Percentiles rank a stretch among this genome's conserved stretches.
phyloP scores from a whole-genome alignment of 768 basidiomycete genomes.

The Lyophyllum atratum region DNA sequence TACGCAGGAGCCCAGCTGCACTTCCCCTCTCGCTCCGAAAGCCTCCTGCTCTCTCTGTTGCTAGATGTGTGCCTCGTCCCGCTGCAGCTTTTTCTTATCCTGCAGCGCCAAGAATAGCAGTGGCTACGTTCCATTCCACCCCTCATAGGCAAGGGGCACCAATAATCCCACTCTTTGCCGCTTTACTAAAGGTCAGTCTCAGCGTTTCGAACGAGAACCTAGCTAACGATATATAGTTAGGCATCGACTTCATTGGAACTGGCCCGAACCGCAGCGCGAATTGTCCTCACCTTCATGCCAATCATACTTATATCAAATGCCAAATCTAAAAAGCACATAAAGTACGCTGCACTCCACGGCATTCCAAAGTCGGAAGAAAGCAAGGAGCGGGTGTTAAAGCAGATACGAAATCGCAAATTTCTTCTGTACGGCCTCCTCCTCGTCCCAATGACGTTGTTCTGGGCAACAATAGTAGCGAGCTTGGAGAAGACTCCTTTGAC shows the following conservation, averaged over 20 bases:
- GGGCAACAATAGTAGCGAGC: constrained; percentile 70
- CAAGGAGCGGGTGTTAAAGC: constrained; percentile 45
- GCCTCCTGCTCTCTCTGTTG: constrained; percentile 1
- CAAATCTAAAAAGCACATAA: constrained; percentile 50
- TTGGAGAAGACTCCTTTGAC: constrained; percentile 80
- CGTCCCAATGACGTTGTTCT: constrained; percentile 63
- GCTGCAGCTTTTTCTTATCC: neutral
- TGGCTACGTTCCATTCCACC: constrained; percentile 39
- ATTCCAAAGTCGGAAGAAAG: constrained; percentile 55
- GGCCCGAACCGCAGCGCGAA: constrained; percentile 67
- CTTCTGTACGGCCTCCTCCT: constrained; percentile 58
- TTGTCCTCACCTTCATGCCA: constrained; percentile 77
- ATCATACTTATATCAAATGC: constrained; percentile 62
- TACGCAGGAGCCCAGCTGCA: constrained; percentile 28
- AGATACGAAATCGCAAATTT: constrained; percentile 49
- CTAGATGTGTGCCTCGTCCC: neutral
- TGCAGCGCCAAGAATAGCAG: constrained; percentile 1
- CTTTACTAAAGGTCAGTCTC: constrained; percentile 60
- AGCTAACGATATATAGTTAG: constrained; percentile 37
- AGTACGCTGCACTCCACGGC: constrained; percentile 51
- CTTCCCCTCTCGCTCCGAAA: constrained; percentile 15
- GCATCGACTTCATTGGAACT: constrained; percentile 73
- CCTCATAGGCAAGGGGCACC: constrained; percentile 35
- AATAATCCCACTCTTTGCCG: constrained; percentile 55
- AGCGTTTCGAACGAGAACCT: neutral